Evolutionary conservation across 2,329 filamentous ascomycete genomes (phyloP), one percentile per base, ranked within the genome.

Genomic region (Aureobasidium sp.): DNA sequence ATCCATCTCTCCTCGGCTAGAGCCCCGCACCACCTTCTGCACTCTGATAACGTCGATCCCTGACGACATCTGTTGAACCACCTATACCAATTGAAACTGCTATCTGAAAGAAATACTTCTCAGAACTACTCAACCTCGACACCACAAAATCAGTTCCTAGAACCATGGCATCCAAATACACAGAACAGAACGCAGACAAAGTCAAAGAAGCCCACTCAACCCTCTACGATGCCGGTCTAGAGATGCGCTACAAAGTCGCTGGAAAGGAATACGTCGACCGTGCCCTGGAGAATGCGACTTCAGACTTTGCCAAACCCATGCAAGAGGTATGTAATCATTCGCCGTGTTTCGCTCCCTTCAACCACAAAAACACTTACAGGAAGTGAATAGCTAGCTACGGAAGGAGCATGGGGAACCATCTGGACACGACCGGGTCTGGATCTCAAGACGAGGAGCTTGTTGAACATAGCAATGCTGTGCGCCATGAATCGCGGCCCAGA

Each of bases 401-500:
- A 87, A 72, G 82, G 78, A 70, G 83, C 82, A 74, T 88, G 85
- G 85, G 85, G 84, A 15, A 79, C 79, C 63, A 80, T 82, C 29
- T 88, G 85, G 85, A 82, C 82, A 3, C 80, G 85, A 8, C 84
- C 84, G 0, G 85, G 85, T 0, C 78, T 88, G 9, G 79, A 82
- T 39, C 79, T 80, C 63, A 85, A 87, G 70, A 81, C 84, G 66
- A 79, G 85, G 51, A 83, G 79, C 59, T 76, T 88, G 61, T 74
- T 88, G 59, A 87, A 87, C 70, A 83, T 87, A 52, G 84, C 80
- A 52, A 87, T 88, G 81, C 75, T 88, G 50, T 83, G 82, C 70
- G 83, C 83, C 3, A 76, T 86, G 64, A 87, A 87, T 67, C 77
- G 82, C 5, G 77, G 75, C 6, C 79, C 81, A 0, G 85, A 88